Evolutionary conservation across 1,284 basidiomycete species (phyloP).

Genomic region (Chalciporus sp.): DNA sequence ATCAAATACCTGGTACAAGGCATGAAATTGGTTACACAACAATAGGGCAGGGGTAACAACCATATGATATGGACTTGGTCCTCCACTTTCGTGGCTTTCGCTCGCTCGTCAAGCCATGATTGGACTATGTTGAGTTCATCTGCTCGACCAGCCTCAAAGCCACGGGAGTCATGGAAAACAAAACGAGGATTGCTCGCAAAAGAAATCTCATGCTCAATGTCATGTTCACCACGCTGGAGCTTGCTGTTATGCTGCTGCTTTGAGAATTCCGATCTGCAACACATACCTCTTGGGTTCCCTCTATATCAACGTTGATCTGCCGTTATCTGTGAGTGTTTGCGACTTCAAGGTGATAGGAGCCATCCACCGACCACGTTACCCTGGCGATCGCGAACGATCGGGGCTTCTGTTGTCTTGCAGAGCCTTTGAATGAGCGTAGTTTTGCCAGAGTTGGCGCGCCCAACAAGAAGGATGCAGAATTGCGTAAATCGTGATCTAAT

Average conservation of each 20-base stretch:
- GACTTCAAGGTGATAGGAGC: too few species aligned
- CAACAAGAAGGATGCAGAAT: too few species aligned
- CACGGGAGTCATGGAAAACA: conserved; percentile 35
- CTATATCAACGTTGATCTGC: too few species aligned
- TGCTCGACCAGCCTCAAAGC: conserved; percentile 28
- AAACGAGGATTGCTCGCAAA: conserved; percentile 23
- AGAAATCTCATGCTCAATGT: conserved; percentile 34
- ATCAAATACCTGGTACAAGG: conserved; percentile 18
- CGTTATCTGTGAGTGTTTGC: too few species aligned
- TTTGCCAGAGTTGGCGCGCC: conserved; percentile 13
- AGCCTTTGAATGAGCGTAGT: conserved; percentile 17
- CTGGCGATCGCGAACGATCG: conserved; percentile 1
- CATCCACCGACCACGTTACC: conserved; percentile 2
- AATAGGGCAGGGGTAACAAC: conserved; percentile 10
- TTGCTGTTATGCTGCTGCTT: too few species aligned
- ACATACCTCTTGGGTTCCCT: too few species aligned
- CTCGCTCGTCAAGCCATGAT: conserved; percentile 20
- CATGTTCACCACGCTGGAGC: conserved; percentile 35
- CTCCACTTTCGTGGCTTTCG: neutral
- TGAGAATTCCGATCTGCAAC: too few species aligned
- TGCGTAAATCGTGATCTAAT: too few species aligned
- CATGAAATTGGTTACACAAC: neutral
- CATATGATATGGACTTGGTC: conserved; percentile 32
- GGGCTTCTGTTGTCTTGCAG: conserved; percentile 12
- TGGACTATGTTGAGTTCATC: conserved; percentile 22